A percentile compares a stretch with the other conserved stretches of the same genome.
phyloP scores from a whole-genome alignment of 2,329 filamentous ascomycete genomes.

The Rhynchosporium agropyri region DNA sequence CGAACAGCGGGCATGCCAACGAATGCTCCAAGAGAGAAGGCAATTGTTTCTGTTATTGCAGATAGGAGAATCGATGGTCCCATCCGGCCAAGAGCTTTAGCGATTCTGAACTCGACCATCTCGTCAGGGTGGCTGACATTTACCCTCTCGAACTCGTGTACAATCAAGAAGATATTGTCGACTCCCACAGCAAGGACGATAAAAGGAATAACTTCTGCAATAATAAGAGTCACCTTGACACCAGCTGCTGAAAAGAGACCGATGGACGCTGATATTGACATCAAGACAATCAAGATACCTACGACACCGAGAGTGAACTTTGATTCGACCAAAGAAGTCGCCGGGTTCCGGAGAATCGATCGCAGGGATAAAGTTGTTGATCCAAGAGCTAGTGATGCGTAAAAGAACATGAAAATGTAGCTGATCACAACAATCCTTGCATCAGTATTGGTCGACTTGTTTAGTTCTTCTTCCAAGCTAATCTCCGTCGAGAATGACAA shows the following conservation, averaged over 20 bases:
- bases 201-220: slow-evolving; percentile 97
- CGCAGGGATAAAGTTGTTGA: slow-evolving; percentile 79
- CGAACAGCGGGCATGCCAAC: slow-evolving; percentile 98
- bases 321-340: slow-evolving; percentile 86
- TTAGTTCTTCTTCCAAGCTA: slow-evolving; percentile 91
- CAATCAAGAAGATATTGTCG: slow-evolving; percentile 98
- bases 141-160: slow-evolving; percentile 95
- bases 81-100: slow-evolving; percentile 90
- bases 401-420: slow-evolving; percentile 98
- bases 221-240: slow-evolving; percentile 94
- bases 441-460: slow-evolving; percentile 97
- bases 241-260: slow-evolving; percentile 91
- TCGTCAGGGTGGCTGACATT: slow-evolving; percentile 91
- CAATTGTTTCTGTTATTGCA: slow-evolving; percentile 89
- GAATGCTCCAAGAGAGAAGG: slow-evolving; percentile 88
- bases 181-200: slow-evolving; percentile 95
- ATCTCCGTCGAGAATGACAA: slow-evolving; percentile 95
- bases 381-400: slow-evolving; percentile 89
- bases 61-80: slow-evolving; percentile 95
- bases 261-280: slow-evolving; percentile 96
- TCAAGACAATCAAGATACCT: slow-evolving; percentile 92
- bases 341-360: slow-evolving; percentile 79
- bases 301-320: slow-evolving; percentile 96
- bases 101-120: slow-evolving; percentile 81
- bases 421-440: slow-evolving; percentile 96